Evolutionary conservation across 768 basidiomycete species (phyloP), one percentile per base, ranked within the genome.

Genomic region (Phlebiopsis flavidoalba): DNA sequence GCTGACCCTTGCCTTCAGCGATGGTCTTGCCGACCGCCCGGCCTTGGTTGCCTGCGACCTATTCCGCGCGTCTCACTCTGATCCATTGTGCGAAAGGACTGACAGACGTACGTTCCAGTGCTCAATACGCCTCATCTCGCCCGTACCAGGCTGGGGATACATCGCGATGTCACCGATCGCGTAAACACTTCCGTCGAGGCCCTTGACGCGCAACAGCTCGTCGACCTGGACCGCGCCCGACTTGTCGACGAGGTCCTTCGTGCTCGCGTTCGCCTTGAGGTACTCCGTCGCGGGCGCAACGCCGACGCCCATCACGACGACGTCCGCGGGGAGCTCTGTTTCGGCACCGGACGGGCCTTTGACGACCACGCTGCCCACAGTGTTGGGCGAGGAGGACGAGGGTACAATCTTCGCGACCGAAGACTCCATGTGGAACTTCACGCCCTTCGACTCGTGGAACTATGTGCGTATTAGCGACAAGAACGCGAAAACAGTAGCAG

Each of bases 11-110:
- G 52, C 79, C 86, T 57, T 70, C 71, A 2, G 87, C 79, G 64
- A 96, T 92, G 8, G 81, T 87, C 70, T 84, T 83, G 0, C 89
- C 94, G n/a, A 89, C 87, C 15, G 88, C 84, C 53, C 93, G 83
- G 1, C 93, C 94, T 60, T 89, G 88, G 71, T 95, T 95, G 51
- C 86, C 85, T 15, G 93, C 93, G 60, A 94, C 88, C 86, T 88
- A 49, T 36, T 21, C 2, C 17, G 1, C 50, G 60, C 22, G 51
- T 51, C 57, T 45, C 58, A 8, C 57, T 55, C 15, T 24, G 49
- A 17, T 19, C 11, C 48, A 49, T 46, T n/a, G n/a, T 17, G 8
- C 47, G 24, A 33, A n/a, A 12, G 60, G 15, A 21, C n/a, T n/a
- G n/a, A 53, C 37, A 11, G 35, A 19, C 83, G 46, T 57, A 88